Conservation (phyloP, 495 filamentous ascomycete species). For the Neurospora sp. region DNA sequence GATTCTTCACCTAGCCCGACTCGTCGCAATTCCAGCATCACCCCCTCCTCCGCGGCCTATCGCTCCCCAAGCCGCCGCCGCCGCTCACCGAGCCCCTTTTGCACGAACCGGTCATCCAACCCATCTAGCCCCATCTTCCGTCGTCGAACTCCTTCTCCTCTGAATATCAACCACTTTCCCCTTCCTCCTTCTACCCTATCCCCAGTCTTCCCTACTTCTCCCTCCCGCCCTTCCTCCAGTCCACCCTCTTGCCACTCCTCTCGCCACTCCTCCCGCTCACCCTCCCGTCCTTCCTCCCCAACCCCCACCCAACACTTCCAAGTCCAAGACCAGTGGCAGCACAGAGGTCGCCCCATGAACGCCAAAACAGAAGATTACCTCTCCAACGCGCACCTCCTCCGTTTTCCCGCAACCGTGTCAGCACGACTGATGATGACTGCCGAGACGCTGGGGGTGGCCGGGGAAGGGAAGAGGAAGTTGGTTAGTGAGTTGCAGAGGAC, state of each 20-base stretch:
- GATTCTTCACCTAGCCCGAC: not conserved
- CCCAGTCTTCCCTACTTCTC: too few species aligned
- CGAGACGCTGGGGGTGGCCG: not conserved
- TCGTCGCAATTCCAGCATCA: not conserved
- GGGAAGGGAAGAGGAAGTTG: not conserved
- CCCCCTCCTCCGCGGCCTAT: not conserved
- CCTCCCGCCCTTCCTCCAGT: not conserved
- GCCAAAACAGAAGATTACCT: not conserved
- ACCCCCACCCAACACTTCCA: not conserved
- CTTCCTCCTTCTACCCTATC: too few species aligned
- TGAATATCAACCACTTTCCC: too few species aligned
- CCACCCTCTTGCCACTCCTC: not conserved
- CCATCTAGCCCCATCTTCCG: too few species aligned
- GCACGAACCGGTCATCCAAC: not conserved
- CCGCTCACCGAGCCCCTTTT: not conserved
- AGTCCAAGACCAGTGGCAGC: not conserved
- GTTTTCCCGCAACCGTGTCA: not conserved
- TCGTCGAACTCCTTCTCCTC: too few species aligned
- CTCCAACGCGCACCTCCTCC: not conserved
- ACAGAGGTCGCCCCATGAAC: not conserved
- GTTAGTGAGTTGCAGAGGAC: not conserved
- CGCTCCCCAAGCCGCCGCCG: not conserved
- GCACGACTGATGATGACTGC: not conserved
- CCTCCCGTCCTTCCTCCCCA: not conserved
- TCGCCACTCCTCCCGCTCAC: too few species aligned